Base-by-base conservation (phyloP, 2,329 filamentous ascomycete species). In the Sclerotinia nivalis region DNA sequence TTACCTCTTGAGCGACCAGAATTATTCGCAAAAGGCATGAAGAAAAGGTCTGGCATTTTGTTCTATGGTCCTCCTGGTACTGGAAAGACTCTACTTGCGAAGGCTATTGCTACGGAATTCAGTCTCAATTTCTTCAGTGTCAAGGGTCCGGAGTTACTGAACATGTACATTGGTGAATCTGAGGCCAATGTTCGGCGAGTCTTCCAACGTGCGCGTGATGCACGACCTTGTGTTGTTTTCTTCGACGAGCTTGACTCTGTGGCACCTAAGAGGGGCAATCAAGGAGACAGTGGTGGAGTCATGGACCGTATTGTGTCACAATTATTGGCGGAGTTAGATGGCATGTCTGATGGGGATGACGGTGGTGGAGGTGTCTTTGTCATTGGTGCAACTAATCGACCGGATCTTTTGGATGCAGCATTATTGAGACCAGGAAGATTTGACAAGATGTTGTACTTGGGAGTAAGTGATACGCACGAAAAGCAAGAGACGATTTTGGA, bases 231-330 rank as follows among this genome's bases (percentile, higher is more conserved):
- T 74, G 92, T 95, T 62, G 93, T 97, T 65, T 97, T 97, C 84
- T 97, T 97, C 77, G 93, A 97, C 77, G 93, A 97, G 80, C 80
- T 97, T 74, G 93, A 97, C 80, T 96, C 92, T 0, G 95, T 98
- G 2, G 95, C 96, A 6, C 96, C 96, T 0, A 98, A 98, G 83
- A 87, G 96, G 81, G 96, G 96, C 50, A 98, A 98, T 77, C 95
- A 98, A 80, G 96, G 96, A 62, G 96, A 98, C 77, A 97, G 93
- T 73, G 95, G 96, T 70, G 96, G 96, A 78, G 96, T 98, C 69
- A 98, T 98, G 95, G 96, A 98, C 79, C 89, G 96, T 69, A 98
- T 98, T 74, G 95, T 99, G 66, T 96, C 91, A 71, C 96, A 98
- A 82, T 83, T 99, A 58, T 87, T 99, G 15, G 96, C 96, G 0